phyloP scores from a whole-genome alignment of 345 rosid species.

The Corymbia maculata region DNA sequence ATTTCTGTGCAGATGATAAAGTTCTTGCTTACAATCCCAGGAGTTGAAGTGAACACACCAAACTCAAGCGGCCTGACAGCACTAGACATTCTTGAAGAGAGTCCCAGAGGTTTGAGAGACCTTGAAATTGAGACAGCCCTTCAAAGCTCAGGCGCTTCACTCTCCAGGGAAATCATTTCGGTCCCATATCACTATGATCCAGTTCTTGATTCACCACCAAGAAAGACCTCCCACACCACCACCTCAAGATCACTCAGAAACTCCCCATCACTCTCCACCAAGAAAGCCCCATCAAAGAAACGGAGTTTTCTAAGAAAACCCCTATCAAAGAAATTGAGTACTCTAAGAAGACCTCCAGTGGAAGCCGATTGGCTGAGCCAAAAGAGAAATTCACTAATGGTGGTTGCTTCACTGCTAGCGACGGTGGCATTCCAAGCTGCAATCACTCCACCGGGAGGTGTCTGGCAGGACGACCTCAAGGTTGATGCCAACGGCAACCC shows the following conservation, averaged over 20 bases:
- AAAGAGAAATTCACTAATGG: conserved; percentile 14
- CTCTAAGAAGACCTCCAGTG: background rate
- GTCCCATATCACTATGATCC: background rate
- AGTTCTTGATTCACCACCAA: background rate
- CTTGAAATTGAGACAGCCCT: conserved; percentile 12
- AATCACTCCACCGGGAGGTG: conserved; percentile 16
- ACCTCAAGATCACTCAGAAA: background rate
- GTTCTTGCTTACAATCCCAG: conserved; percentile 2
- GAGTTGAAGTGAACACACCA: conserved; percentile 3
- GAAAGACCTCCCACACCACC: background rate
- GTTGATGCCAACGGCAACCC: background rate
- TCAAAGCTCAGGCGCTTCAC: conserved; percentile 1
- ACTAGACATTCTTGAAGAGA: conserved; percentile 3
- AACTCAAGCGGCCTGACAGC: conserved; percentile 1
- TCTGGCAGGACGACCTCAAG: conserved; percentile 5
- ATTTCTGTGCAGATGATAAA: conserved; percentile 1
- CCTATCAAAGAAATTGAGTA: background rate
- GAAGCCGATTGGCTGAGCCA: conserved; percentile 8
- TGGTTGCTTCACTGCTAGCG: conserved; percentile 16
- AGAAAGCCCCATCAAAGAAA: background rate
- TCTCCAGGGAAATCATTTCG: background rate
- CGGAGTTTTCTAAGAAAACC: background rate
- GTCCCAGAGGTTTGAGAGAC: conserved; percentile 7
- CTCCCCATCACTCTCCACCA: background rate
- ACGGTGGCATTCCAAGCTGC: conserved; percentile 26